phyloP scores from a whole-genome alignment of 495 filamentous ascomycete genomes.

The Geoglossum glabrum region DNA sequence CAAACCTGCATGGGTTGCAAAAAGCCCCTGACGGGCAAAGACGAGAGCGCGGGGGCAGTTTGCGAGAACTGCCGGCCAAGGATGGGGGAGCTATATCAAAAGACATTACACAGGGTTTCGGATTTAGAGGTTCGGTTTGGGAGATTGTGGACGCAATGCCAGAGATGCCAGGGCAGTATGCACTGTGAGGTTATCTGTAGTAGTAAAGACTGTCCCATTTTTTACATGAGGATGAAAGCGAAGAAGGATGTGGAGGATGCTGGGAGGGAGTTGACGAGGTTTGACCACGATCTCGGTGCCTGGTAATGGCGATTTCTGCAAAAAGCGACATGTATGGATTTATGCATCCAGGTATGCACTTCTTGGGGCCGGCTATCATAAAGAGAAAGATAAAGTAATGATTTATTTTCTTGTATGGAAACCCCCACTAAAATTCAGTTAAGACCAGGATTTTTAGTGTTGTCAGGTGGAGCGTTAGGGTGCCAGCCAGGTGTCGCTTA shows the following conservation, averaged over 20 bases:
- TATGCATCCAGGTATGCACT: too few species aligned
- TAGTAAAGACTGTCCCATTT: constrained; percentile 91
- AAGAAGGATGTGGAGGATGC: constrained; percentile 97
- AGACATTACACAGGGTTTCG: constrained; percentile 64
- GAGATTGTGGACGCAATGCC: constrained; percentile 93
- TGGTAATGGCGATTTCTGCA: too few species aligned
- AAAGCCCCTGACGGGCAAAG: constrained; percentile 64
- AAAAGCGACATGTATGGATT: not conserved
- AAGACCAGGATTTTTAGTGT: too few species aligned
- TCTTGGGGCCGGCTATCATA: too few species aligned
- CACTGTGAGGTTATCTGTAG: constrained; percentile 97
- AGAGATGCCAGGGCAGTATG: constrained; percentile 91
- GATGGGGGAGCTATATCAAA: constrained; percentile 83
- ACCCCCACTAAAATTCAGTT: too few species aligned
- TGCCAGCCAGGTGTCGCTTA: too few species aligned
- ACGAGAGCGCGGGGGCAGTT: constrained; percentile 68
- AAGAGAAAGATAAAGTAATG: too few species aligned
- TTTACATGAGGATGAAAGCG: constrained; percentile 99
- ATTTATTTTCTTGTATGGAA: too few species aligned
- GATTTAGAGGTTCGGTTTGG: constrained; percentile 89
- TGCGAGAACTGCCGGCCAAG: constrained; percentile 69
- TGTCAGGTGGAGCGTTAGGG: too few species aligned
- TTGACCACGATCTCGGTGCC: constrained; percentile 58
- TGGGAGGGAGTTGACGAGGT: constrained; percentile 74
- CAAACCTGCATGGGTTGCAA: constrained; percentile 98